A percentile compares a stretch with the other conserved stretches of the same genome.
Evolutionary conservation across 1,284 basidiomycete species (phyloP).

Genomic region (Sanghuangporus sanghuang): DNA sequence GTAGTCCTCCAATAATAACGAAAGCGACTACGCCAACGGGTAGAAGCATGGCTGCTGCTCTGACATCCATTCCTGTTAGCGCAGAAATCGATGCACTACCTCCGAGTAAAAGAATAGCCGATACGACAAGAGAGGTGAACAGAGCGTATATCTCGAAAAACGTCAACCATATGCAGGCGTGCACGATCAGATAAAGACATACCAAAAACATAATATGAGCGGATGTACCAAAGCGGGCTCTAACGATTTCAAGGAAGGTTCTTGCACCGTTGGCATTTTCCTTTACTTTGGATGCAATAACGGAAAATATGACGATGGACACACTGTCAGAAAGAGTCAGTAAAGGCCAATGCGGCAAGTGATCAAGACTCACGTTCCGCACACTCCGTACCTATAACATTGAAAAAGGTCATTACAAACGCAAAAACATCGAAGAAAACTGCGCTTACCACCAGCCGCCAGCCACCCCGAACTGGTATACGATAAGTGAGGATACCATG

Average conservation of each 20-base stretch:
- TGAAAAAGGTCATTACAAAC: no score
- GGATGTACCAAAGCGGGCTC: conserved; percentile 66
- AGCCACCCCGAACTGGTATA: background rate
- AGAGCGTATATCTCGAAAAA: conserved; percentile 38
- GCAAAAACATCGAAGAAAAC: no score
- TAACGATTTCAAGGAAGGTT: conserved; percentile 58
- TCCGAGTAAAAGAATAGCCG: conserved; percentile 38
- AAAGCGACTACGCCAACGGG: conserved; percentile 51
- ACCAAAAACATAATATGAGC: conserved; percentile 77
- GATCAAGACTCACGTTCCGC: conserved; percentile 38
- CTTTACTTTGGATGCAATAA: conserved; percentile 72
- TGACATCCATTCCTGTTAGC: conserved; percentile 79
- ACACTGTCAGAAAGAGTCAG: conserved; percentile 27
- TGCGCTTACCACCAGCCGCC: conserved; percentile 31
- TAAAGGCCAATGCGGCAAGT: background rate
- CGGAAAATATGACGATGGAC: conserved; percentile 68
- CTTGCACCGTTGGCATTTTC: conserved; percentile 59
- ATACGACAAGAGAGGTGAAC: conserved; percentile 9
- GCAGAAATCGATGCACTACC: conserved; percentile 76
- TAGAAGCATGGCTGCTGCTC: conserved; percentile 77
- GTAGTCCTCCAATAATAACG: conserved; percentile 53
- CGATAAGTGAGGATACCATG: conserved; percentile 16
- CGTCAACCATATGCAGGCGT: conserved; percentile 36
- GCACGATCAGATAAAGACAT: conserved; percentile 61
- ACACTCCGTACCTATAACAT: conserved; percentile 36